phyloP scores from a whole-genome alignment of 2,329 filamentous ascomycete genomes.

The Zasmidium citrigriseum region DNA sequence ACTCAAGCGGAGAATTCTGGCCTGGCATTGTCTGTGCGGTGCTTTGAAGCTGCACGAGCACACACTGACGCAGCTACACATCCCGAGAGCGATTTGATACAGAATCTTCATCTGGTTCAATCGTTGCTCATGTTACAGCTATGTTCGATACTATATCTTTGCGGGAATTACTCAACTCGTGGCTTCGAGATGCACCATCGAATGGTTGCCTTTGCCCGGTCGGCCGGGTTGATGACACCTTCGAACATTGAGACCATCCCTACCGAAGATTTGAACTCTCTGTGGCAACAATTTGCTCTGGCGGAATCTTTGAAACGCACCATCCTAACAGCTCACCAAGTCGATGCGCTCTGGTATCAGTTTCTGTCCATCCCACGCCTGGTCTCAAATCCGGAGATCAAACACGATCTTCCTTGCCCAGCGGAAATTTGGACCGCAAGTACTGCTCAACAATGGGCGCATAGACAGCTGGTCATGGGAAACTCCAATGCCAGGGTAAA shows the following conservation, averaged over 20 bases:
- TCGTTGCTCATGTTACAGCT: slow-evolving; percentile 44
- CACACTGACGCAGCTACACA: background rate
- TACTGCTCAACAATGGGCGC: slow-evolving; percentile 40
- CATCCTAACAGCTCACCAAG: slow-evolving; percentile 45
- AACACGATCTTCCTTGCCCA: slow-evolving; percentile 46
- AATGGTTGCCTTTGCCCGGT: slow-evolving; percentile 43
- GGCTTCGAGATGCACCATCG: slow-evolving; percentile 43
- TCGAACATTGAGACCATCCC: background rate
- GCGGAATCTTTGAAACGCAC: slow-evolving; percentile 46
- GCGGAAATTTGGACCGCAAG: slow-evolving; percentile 41
- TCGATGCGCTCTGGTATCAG: slow-evolving; percentile 49
- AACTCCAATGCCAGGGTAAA: background rate
- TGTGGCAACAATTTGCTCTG: slow-evolving; percentile 43
- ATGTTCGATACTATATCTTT: slow-evolving; percentile 48
- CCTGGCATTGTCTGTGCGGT: slow-evolving; percentile 14
- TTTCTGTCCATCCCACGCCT: slow-evolving; percentile 41
- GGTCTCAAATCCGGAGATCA: slow-evolving; percentile 47
- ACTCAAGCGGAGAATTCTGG: background rate
- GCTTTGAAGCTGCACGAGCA: slow-evolving; percentile 10
- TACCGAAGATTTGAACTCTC: slow-evolving; percentile 36
- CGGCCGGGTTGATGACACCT: slow-evolving; percentile 1
- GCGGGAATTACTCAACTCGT: slow-evolving; percentile 37
- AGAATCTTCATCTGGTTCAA: slow-evolving; percentile 38
- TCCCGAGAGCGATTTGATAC: slow-evolving; percentile 7
- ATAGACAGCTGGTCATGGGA: slow-evolving; percentile 29